A percentile compares a stretch with the other conserved stretches of the same genome.
Evolutionary conservation across 495 filamentous ascomycete genomes (phyloP).

Genomic region (Elasticomyces elasticus): DNA sequence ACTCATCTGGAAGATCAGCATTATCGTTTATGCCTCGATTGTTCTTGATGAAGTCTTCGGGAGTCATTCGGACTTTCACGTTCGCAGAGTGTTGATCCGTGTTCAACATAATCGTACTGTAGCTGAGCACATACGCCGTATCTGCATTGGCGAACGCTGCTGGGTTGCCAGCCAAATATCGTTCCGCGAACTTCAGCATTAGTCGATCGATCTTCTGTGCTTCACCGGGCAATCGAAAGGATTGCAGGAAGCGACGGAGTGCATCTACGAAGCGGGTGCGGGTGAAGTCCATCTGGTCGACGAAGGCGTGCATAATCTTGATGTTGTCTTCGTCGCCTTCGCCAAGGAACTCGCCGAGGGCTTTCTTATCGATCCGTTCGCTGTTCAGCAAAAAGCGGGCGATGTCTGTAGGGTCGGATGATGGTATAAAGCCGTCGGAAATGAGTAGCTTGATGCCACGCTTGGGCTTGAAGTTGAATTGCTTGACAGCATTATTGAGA

Average conservation of each 20-base stretch:
- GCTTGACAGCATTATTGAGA: slow-evolving; percentile 71
- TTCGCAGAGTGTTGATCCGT: slow-evolving; percentile 85
- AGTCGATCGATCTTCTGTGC: slow-evolving; percentile 99
- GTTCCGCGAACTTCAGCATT: slow-evolving; percentile 97
- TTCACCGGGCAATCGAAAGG: slow-evolving; percentile 90
- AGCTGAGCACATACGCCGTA: slow-evolving; percentile 90
- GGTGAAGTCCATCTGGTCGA: slow-evolving; percentile 90
- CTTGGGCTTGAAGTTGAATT: slow-evolving; percentile 98
- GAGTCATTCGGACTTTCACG: slow-evolving; percentile 78
- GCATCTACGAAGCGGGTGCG: slow-evolving; percentile 89
- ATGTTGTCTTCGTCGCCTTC: slow-evolving; percentile 89
- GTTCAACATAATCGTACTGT: slow-evolving; percentile 69
- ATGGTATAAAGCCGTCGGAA: slow-evolving; percentile 74
- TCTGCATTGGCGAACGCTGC: slow-evolving; percentile 98
- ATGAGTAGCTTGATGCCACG: slow-evolving; percentile 77
- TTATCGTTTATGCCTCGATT: slow-evolving; percentile 98
- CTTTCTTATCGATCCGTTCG: slow-evolving; percentile 74
- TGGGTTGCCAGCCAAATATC: slow-evolving; percentile 88
- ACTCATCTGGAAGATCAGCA: slow-evolving; percentile 85
- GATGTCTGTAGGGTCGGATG: slow-evolving; percentile 67
- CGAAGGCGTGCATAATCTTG: slow-evolving; percentile 96
- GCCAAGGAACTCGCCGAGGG: slow-evolving; percentile 89
- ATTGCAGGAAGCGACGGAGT: slow-evolving; percentile 80
- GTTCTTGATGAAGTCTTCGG: slow-evolving; percentile 97
- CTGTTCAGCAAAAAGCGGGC: slow-evolving; percentile 67